Percentiles rank a stretch among this genome's conserved stretches.
Conservation (phyloP, 108 stramenopile species). For the Pseudonitzschia delicatissima region DNA sequence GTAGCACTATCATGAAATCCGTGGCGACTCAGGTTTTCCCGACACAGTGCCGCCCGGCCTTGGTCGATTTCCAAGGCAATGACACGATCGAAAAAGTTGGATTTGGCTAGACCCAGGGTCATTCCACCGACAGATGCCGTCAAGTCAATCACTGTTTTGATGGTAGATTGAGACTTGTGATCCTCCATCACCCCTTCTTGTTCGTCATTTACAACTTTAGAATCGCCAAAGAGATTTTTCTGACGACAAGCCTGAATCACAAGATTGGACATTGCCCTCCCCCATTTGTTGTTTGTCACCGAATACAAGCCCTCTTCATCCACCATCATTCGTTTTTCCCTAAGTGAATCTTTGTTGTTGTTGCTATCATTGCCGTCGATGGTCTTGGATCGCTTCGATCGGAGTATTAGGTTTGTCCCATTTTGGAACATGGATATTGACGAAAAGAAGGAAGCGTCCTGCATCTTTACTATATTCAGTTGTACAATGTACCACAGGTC, state of each 20-base stretch:
- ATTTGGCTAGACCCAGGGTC: constrained; percentile 32
- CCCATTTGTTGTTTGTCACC: constrained; percentile 39
- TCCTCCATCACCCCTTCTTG: neutral
- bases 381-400: constrained; percentile 6
- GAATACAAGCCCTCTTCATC: constrained; percentile 45
- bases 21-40: constrained; percentile 36
- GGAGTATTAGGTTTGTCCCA: neutral
- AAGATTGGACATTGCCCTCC: constrained; percentile 35
- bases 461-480: neutral
- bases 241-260: constrained; percentile 19
- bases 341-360: neutral
- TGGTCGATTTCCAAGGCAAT: constrained; percentile 47
- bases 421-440: constrained; percentile 1
- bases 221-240: constrained; percentile 6
- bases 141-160: constrained; percentile 33
- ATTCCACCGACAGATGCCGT: constrained; percentile 50
- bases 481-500: constrained; percentile 29
- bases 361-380: neutral
- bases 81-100: constrained; percentile 23
- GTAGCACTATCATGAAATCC: neutral
- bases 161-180: too few relatives aligned
- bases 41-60: constrained; percentile 36
- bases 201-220: neutral
- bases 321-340: constrained; percentile 31
- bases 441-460: neutral